Base-by-base conservation (phyloP, 2,329 filamentous ascomycete species). In the Pseudogymnoascus sp. region DNA sequence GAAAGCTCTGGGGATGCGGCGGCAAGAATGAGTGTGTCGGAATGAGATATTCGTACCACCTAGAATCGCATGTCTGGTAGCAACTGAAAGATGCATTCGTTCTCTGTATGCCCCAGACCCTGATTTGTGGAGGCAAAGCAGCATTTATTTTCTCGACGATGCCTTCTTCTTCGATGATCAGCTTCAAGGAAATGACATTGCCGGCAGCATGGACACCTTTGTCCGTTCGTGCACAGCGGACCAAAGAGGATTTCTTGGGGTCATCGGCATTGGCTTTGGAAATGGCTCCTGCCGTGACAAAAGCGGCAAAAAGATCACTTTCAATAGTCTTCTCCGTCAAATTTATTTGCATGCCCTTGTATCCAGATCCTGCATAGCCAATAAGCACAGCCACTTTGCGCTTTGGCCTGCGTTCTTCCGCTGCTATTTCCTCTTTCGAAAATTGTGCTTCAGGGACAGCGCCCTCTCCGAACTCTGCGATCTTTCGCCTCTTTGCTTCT, bases 181-280 rank as follows among this genome's bases (percentile, higher is more conserved):
- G 80, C 78, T 99, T 99, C 69, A 97, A 75, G 33, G 91, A 96
- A 64, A 97, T 90, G 70, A 97, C 87, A 71, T 97, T 97, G 59
- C 93, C 94, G 1, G 93, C 93, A 1, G 93, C 93, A 74, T 97
- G 93, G 1, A 97, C 93, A 60, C 94, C 94, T 79, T 97, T 99
- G 77, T 99, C 94, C 0, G 94, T 99, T 65, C 94, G 84, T 3
- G 94, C 94, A 74, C 94, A 99, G 66, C 94, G 88, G 60, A 96
- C 90, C 54, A 99, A 83, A 59, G 91, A 92, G 1, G 92, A 96
- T 76, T 99, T 99, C 75, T 95, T 96, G 3, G 93, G 94, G 72
- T 99, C 94, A 68, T 96, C 87, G 20, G 94, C 94, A 72, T 99
- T 99, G 64, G 91, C 91, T 75, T 97, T 97, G 57, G 92, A 95